These are phyloP conservation scores for Bryoglossum gracile DNA, from an alignment of 495 filamentous ascomycete genomes.

Conservation along the genomic window DNA sequence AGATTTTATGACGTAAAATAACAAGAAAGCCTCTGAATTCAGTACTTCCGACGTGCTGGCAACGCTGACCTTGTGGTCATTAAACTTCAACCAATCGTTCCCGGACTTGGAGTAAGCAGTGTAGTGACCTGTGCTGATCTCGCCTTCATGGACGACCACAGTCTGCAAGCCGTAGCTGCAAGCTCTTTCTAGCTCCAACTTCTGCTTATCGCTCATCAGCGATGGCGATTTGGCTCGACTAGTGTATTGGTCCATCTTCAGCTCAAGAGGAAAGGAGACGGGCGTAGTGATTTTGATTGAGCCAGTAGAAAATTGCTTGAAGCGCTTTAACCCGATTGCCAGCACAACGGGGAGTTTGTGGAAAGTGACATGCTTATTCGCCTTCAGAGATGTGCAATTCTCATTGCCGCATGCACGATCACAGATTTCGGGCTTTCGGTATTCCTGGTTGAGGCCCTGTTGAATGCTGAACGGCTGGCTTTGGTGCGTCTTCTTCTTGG, in stretches of 20 bases:
- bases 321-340: constrained; percentile 89
- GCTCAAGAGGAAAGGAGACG: constrained; percentile 74
- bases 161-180: constrained; percentile 75
- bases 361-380: constrained; percentile 73
- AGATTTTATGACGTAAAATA: constrained; percentile 75
- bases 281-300: constrained; percentile 73
- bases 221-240: constrained; percentile 40
- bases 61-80: constrained; percentile 81
- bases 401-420: constrained; percentile 72
- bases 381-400: constrained; percentile 65
- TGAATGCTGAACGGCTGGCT: constrained; percentile 48
- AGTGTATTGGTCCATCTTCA: constrained; percentile 85
- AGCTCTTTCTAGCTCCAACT: constrained; percentile 41
- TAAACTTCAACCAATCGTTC: constrained; percentile 86
- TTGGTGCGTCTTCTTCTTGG: constrained; percentile 42
- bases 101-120: constrained; percentile 76
- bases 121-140: constrained; percentile 61
- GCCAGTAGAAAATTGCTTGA: constrained; percentile 56
- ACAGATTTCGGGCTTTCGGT: constrained; percentile 67
- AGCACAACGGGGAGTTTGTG: constrained; percentile 75
- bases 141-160: constrained; percentile 80
- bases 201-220: constrained; percentile 32
- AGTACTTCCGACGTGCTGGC: constrained; percentile 75
- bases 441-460: constrained; percentile 72
- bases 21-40: constrained; percentile 70